Percentiles rank a stretch among this genome's conserved stretches.
Evolutionary conservation across 306 rosid genomes (phyloP).

Genomic region (Senna siamea): DNA sequence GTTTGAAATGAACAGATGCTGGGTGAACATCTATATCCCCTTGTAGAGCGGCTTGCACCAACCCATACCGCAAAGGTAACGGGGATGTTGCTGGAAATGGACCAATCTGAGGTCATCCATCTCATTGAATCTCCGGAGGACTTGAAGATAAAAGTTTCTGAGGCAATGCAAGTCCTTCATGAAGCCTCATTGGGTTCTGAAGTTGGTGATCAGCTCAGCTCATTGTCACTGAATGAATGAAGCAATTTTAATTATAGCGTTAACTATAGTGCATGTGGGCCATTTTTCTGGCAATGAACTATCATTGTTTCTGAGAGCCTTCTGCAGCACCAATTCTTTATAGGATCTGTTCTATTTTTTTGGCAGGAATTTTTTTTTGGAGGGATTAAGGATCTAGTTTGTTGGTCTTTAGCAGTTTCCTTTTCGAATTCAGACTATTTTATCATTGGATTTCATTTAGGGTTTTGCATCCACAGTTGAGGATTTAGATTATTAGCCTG

Average conservation of each 20-base stretch:
- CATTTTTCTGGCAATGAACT: conserved; percentile 36
- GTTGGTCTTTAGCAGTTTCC: conserved; percentile 17
- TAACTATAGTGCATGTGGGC: conserved; percentile 22
- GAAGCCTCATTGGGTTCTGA: conserved; percentile 65
- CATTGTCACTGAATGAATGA: conserved; percentile 59
- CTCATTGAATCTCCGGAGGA: conserved; percentile 90
- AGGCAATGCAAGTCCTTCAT: conserved; percentile 82
- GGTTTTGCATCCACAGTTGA: conserved; percentile 7
- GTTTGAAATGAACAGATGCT: conserved; percentile 64
- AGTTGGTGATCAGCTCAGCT: conserved; percentile 59
- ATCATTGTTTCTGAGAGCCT: conserved; percentile 21
- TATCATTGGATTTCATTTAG: conserved; percentile 7
- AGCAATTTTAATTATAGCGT: conserved; percentile 17
- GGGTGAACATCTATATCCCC: conserved; percentile 88
- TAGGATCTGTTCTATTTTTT: conserved; percentile 33
- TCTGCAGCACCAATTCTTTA: conserved; percentile 23
- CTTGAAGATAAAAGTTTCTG: conserved; percentile 76
- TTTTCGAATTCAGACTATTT: not conserved
- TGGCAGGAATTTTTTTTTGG: conserved; percentile 26
- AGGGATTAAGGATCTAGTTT: conserved; percentile 38
- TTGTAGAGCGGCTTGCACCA: conserved; percentile 68
- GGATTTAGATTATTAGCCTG: conserved; percentile 2
- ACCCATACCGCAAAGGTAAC: conserved; percentile 77
- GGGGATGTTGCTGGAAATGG: conserved; percentile 96
- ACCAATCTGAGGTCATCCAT: conserved; percentile 91